Base-by-base conservation (phyloP, 176 grass and related monocot genomes). In the Rhipidocladum racemiflorum region DNA sequence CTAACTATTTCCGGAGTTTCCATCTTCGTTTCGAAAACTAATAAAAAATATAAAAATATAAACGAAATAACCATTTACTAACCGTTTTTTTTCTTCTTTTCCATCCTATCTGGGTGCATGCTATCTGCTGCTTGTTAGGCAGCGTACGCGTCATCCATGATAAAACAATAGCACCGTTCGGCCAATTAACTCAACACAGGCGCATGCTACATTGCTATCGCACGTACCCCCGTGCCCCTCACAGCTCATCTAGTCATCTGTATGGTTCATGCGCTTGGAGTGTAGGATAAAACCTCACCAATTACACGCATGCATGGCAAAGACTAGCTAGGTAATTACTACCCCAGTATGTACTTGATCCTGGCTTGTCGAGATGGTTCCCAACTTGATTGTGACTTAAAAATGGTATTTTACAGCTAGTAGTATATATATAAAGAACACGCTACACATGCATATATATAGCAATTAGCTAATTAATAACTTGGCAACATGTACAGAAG, bases 141-240 rank as follows among this genome's bases (percentile, higher is more conserved):
- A 36, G 46, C 60, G n/a, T 13, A 25, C n/a, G n/a, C 56, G 60
- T 83, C 70, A 75, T 34, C 45, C 15, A 36, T 66, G 81, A 83
- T 70, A 43, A 21, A 3, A 18, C 56, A 70, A 4, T 39, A 44
- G 5, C 13, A 4, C 57, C 66, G 54, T 49, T 62, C 40, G 46
- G 24, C 80, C 69, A 73, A 74, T 63, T 1, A 13, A 72, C 55
- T 65, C 36, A 38, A 38, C n/a, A n/a, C n/a, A n/a, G n/a, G 36
- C 7, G 56, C 24, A 3, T 11, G 6, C 25, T 20, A 53, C 6
- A 4, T 5, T 36, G 35, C 6, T 21, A 21, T 53, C 5, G 6
- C 50, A 7, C 2, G 18, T 53, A 7, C 50, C 2, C 67, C 13
- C 12, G 13, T 46, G 43, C 43, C 43, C 43, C 35, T 14, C 43